A percentile compares a stretch with the other conserved stretches of the same genome.
Conservation (phyloP, 2,329 filamentous ascomycete species). For the Raffaelea ambrosiae region DNA sequence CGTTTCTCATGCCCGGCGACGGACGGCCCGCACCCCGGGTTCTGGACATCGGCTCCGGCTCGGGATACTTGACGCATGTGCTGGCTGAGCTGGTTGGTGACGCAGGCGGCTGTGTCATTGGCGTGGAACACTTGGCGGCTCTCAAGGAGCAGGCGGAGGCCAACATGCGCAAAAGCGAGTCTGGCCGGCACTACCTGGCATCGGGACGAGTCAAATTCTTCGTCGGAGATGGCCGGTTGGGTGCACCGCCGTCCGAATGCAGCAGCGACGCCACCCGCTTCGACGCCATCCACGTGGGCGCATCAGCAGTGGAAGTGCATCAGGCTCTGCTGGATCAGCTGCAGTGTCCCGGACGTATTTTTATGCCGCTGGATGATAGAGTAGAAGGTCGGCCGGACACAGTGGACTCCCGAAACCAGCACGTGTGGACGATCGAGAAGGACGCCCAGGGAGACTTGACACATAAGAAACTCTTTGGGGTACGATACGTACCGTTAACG, state of each 20-base stretch:
- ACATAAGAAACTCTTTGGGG: conserved; percentile 57
- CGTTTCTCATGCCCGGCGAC: conserved; percentile 29
- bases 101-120: conserved; percentile 45
- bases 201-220: conserved; percentile 62
- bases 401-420: conserved; percentile 37
- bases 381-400: conserved; percentile 17
- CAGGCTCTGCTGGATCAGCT: conserved; percentile 67
- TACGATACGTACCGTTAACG: conserved; percentile 54
- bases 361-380: conserved; percentile 62
- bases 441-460: conserved; percentile 52
- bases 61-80: conserved; percentile 80
- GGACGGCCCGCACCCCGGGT: conserved; percentile 37
- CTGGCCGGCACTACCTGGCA: conserved; percentile 52
- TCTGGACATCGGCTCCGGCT: conserved; percentile 68
- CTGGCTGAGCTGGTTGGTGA: conserved; percentile 66
- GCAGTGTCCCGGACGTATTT: conserved; percentile 67
- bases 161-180: conserved; percentile 57
- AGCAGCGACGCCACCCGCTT: conserved; percentile 60
- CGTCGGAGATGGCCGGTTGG: conserved; percentile 63
- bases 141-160: conserved; percentile 52
- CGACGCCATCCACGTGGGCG: conserved; percentile 94
- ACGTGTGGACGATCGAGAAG: conserved; percentile 70
- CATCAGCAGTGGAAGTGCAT: conserved; percentile 69
- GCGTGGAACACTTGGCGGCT: conserved; percentile 63
- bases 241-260: conserved; percentile 36